These are phyloP conservation scores for Apiotrichum mycotoxinovorans DNA, from an alignment of 1,284 basidiomycete species.

Conservation along the genomic window DNA sequence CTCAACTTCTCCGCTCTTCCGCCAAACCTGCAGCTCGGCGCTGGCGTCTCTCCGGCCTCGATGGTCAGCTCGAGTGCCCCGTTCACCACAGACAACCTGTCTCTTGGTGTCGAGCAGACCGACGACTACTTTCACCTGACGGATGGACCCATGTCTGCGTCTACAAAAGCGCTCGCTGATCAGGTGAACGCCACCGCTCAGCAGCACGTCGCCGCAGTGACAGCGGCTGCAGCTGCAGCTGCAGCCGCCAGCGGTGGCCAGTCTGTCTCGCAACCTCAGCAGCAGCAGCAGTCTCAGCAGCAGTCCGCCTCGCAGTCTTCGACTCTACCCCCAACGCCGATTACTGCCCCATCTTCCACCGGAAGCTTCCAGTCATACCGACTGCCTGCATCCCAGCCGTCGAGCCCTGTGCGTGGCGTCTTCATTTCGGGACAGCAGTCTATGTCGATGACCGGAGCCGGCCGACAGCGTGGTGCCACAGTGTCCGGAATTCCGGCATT, in stretches of 20 bases:
- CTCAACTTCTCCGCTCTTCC: conserved; percentile 35
- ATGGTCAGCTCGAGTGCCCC: conserved; percentile 35
- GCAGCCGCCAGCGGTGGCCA: neutral
- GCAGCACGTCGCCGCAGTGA: conserved; percentile 1
- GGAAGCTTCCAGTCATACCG: conserved; percentile 24
- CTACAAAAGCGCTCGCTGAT: neutral
- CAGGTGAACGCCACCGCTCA: conserved; percentile 1
- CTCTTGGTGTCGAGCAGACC: conserved; percentile 20
- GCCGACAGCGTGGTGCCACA: conserved; percentile 42
- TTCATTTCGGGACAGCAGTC: conserved; percentile 29
- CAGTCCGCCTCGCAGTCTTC: too few species aligned
- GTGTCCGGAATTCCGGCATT: conserved; percentile 39
- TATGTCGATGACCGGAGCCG: conserved; percentile 17
- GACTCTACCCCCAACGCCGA: neutral
- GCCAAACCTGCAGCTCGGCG: conserved; percentile 17
- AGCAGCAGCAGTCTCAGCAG: conserved; percentile 6
- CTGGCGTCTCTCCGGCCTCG: conserved; percentile 32
- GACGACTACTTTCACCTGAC: conserved; percentile 43
- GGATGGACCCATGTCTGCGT: conserved; percentile 23
- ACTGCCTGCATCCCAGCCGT: conserved; percentile 43
- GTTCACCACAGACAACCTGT: conserved; percentile 34
- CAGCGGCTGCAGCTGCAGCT: conserved; percentile 8
- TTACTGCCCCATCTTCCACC: conserved; percentile 11
- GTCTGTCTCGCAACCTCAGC: neutral
- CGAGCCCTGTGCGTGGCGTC: conserved; percentile 36